Base-by-base conservation (phyloP, 805 yeast genomes). In the Lipomyces kockii region DNA sequence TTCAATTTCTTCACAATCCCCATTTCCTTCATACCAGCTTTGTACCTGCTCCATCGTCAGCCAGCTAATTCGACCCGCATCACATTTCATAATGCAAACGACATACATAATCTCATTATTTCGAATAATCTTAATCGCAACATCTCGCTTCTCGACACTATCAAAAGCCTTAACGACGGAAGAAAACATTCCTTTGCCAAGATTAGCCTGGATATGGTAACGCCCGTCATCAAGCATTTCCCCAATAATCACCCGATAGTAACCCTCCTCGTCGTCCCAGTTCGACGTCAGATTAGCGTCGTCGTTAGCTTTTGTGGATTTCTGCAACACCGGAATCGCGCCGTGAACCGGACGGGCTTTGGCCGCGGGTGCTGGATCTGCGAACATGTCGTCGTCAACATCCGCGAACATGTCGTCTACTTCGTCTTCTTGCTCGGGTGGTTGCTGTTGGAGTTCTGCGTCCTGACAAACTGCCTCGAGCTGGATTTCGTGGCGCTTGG, bases 11-110 rank as follows among this genome's bases (percentile, higher is more conserved):
- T 83, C 87, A 90, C 88, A 53, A 92, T 87, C 14, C 88, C 84
- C 12, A 91, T 91, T 77, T 92, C 98, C 74, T 91, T 91, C 68
- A 88, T 79, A 2, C 91, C 96, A 27, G 91, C 87, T 63, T 83
- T 81, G 57, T 79, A 78, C 68, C 68, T 65, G 35, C n/a, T 0
- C n/a, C 3, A 2, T 32, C 9, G 58, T 34, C 25, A 51, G 53
- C 9, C 14, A 12, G 14, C 7, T 8, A 7, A 9, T 7, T 12
- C 7, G 7, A 43, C 20, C 49, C 8, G 1, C 49, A 17, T 17
- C 32, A 7, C 49, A 14, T 2, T n/a, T n/a, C 22, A 17, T 5
- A 37, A 11, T 14, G 20, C 25, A 6, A 29, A 58, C 8, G 12
- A 32, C 66, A 54, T 46, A 61, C 74, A 89, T 89, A 81, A 90